Conservation (phyloP, 805 yeast species). For the Nakazawaea laoshanensis region DNA sequence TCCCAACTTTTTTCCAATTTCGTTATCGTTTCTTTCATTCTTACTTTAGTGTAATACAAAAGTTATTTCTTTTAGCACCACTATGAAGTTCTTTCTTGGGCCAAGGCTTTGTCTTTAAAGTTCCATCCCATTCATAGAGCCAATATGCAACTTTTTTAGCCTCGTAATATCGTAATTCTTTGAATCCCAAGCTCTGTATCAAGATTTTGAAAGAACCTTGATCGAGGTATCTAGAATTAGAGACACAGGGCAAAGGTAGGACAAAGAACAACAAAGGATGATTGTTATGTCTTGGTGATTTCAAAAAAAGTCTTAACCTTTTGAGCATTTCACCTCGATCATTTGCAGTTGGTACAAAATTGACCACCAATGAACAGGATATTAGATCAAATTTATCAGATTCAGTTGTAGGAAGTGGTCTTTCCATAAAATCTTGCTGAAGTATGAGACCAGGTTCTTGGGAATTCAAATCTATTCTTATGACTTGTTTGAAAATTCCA, state of each 20-base stretch:
- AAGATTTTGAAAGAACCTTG: constrained; percentile 32
- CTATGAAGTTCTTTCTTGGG: constrained; percentile 47
- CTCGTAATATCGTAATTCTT: constrained; percentile 34
- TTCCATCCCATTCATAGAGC: constrained; percentile 45
- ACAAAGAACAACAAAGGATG: constrained; percentile 59
- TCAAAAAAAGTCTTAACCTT: constrained; percentile 49
- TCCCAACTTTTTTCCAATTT: not conserved
- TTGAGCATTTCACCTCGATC: constrained; percentile 73
- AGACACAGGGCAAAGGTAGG: constrained; percentile 79
- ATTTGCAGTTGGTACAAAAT: constrained; percentile 71
- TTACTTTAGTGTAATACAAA: constrained; percentile 36
- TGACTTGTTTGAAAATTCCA: constrained; percentile 40
- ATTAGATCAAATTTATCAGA: constrained; percentile 51
- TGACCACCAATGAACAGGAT: constrained; percentile 81
- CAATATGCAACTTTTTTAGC: constrained; percentile 71
- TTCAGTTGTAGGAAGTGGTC: constrained; percentile 45
- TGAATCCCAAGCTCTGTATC: constrained; percentile 55
- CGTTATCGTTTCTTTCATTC: not conserved
- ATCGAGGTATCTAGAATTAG: constrained; percentile 74
- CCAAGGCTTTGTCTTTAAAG: constrained; percentile 16
- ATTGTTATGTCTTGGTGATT: constrained; percentile 17
- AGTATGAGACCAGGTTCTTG: constrained; percentile 57
- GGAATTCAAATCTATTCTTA: constrained; percentile 72
- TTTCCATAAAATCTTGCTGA: constrained; percentile 79
- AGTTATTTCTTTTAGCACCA: constrained; percentile 63